Evolutionary conservation across 805 yeast species (phyloP), one percentile per base, ranked within the genome.

Genomic region (Lachancea meyersii): DNA sequence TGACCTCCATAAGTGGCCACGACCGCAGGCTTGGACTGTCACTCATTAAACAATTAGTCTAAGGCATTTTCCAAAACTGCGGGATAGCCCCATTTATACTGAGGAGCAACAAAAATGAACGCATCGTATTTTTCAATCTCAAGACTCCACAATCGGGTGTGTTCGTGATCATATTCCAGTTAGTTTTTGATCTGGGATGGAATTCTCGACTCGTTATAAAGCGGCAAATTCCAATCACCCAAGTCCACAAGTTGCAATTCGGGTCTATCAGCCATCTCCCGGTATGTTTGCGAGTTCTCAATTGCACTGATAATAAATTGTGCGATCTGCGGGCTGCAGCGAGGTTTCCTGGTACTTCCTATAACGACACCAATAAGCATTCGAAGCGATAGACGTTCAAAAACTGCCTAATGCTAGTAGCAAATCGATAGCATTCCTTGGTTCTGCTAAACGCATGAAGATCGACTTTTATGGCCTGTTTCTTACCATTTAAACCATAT

Each of bases 71-170:
- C 67, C 35, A 68, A 49, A 10, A 49, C 54, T 1, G 67, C 70
- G 8, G 72, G 69, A 36, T 55, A 57, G 6, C 69, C 61, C 52
- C 64, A 52, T 43, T 68, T 68, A 50, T 67, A 68, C 43, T 65
- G 63, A 9, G 72, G 70, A 8, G 64, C 42, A 8, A 68, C 60
- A 39, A 68, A 55, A n/a, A 68, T 51, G 45, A 57, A 54, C 3
- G 55, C 70, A 35, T 53, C 51, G 21, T 44, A 53, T 21, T 38
- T 33, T 5, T 38, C 35, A 28, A 65, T 47, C 41, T 53, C 53
- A 14, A 28, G 40, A 31, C 63, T 52, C 68, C 68, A 66, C 5
- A 33, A 39, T 27, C 47, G 44, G 4, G 67, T 52, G 31, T 49
- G 51, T 31, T 52, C 55, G 35, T 49, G 50, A 13, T 46, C 45